Base-by-base conservation (phyloP, 306 rosid genomes). In the Cucurbita pepo region DNA sequence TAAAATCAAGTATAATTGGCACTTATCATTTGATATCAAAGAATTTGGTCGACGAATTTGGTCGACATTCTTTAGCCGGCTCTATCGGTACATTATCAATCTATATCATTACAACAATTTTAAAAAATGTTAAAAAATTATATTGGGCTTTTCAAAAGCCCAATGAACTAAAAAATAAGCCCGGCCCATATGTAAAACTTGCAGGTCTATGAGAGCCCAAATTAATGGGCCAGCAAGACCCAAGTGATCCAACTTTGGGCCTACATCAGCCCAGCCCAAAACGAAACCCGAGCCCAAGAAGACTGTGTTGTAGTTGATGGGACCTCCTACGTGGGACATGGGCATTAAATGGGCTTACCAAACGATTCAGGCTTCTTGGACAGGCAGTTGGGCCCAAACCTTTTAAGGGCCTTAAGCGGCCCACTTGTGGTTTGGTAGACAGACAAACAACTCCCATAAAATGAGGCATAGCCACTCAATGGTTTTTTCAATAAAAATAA, bases 341-440 rank as follows among this genome's bases (percentile, higher is more conserved):
- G 72, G 38, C 37, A 65, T 65, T 65, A 43, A 65, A 65, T 65
- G 55, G 72, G 54, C 72, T 45, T 10, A 65, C 53, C 54, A 65
- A 65, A 62, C 25, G 16, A 43, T 43, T 30, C 53, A 10, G 50
- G 51, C 37, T 25, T 59, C 10, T 13, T 10, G 43, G 37, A 65
- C 36, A 10, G 64, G 16, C 41, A 10, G 41, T 58, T 40, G 54
- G 71, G 71, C 53, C 19, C 52, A 21, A 30, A 10, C 47, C 22
- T 47, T 34, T 60, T 12, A 5, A 58, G 47, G 48, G 48, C 25
- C 69, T 37, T 8, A 2, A 4, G 54, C 72, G 72, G 72, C 38
- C 72, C 72, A 65, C 72, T 44, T 19, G 72, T 65, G 55, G 55
- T 65, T 65, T 65, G 72, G 72, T 65, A 44, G 12, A 65, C 55